Base-by-base conservation (phyloP, 345 rosid species). In the Anastatica hierochuntica region DNA sequence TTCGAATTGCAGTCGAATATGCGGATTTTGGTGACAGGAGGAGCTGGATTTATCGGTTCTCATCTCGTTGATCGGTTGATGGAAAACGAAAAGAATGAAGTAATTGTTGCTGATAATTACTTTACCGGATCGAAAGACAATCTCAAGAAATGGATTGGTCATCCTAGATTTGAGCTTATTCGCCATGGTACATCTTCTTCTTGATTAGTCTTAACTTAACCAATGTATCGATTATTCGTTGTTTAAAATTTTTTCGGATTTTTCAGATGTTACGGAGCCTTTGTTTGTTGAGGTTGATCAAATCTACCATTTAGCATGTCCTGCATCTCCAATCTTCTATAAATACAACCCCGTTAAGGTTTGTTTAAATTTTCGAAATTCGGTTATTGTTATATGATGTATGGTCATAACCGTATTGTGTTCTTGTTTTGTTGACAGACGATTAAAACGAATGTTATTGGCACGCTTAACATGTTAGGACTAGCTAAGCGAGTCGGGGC, bases 251-350 rank as follows among this genome's bases (percentile, higher is more conserved):
- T n/a, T n/a, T n/a, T n/a, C n/a, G n/a, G n/a, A n/a, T n/a, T n/a
- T 24, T 36, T 43, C 58, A 86, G 95, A 82, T 78, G 94, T 86
- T 51, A 86, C 97, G 0, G 95, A 80, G 63, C 76, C 96, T 49
- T 56, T 90, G 73, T 59, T 84, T 59, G 45, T 90, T 10, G 97
- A 90, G 67, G 97, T 90, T 33, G 96, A 90, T 68, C 85, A 66
- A 72, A 90, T 90, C 59, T 87, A 90, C 77, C 97, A 90, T 73
- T 83, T 90, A 60, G 97, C 97, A 40, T 90, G 97, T 59, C 97
- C 94, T 56, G 96, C 97, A 66, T 85, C 97, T n/a, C n/a, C n/a
- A n/a, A n/a, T n/a, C n/a, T n/a, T n/a, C n/a, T n/a, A n/a, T n/a
- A n/a, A n/a, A n/a, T 64, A 90, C 73, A 90, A 87, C 57, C 88